phyloP scores from a whole-genome alignment of 495 filamentous ascomycete species.

The Aspergillus asperescens region DNA sequence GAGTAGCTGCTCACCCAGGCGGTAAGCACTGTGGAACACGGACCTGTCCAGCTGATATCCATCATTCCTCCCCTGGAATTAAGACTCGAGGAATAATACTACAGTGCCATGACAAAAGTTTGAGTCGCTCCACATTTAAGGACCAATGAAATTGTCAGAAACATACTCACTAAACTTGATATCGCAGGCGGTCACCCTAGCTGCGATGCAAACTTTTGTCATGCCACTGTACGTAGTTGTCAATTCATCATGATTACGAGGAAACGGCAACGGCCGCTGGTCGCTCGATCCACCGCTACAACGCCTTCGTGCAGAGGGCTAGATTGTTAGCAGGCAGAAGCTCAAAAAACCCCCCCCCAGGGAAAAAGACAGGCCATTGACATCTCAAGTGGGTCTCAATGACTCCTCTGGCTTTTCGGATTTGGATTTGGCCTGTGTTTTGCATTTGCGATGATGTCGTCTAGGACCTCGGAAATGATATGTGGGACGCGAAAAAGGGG shows the following conservation, averaged over 20 bases:
- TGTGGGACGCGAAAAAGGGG: conserved; percentile 19
- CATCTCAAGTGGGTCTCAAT: not conserved
- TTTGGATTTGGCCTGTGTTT: not conserved
- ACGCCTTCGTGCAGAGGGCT: not conserved
- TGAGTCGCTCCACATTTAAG: too few relatives aligned
- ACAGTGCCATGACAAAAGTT: too few relatives aligned
- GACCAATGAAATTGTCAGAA: too few relatives aligned
- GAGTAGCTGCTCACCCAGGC: not conserved
- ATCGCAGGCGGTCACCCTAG: too few relatives aligned
- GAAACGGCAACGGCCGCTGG: not conserved
- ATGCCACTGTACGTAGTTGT: too few relatives aligned
- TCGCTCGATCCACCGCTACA: not conserved
- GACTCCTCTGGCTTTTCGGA: not conserved
- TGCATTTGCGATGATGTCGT: conserved; percentile 1
- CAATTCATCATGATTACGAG: not conserved
- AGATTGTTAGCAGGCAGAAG: conserved; percentile 3
- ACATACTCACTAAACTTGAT: too few relatives aligned
- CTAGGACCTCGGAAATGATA: conserved; percentile 12
- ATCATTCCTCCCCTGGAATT: not conserved
- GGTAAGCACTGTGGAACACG: not conserved
- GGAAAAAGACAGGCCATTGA: not conserved
- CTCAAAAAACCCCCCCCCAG: not conserved
- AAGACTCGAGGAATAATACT: not conserved
- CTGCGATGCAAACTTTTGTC: too few relatives aligned
- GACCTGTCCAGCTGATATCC: not conserved